Evolutionary conservation across 2,329 filamentous ascomycete genomes (phyloP), one percentile per base, ranked within the genome.

Genomic region (Penicillium sp.): DNA sequence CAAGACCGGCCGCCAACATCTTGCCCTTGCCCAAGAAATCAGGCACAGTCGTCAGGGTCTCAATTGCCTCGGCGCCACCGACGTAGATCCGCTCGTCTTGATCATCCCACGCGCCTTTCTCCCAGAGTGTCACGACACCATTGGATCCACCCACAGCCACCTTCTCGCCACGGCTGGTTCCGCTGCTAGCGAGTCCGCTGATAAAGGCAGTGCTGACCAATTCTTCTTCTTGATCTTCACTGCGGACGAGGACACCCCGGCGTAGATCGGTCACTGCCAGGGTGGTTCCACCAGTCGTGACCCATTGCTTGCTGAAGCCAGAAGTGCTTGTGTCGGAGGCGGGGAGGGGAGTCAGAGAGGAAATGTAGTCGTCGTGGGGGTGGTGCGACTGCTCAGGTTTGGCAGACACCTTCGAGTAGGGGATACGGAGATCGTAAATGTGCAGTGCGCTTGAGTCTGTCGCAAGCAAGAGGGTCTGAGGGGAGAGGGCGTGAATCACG

Each of bases 201-300:
- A 98, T 88, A 72, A 92, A 91, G 51, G 88, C 83, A 1, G 91
- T 90, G 71, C 90, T 91, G n/a, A 97, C 84, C 61, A 98, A 81
- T 78, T 98, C 92, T 67, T 97, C 93, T 71, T 96, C 95, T 75
- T 98, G 95, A 72, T 98, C 93, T 73, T 97, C 95, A 68, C 92
- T 97, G 62, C 90, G 90, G 3, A 93, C 90, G 47, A 98, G 81
- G 6, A 97, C 91, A 15, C 94, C 94, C 53, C 91, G 85, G 26
- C 94, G 88, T 49, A 97, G 82, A 75, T 99, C 95, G 0, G 93
- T 96, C 40, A 97, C 89, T 1, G 93, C 92, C 22, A 99, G 81
- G 0, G 94, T 98, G 1, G 92, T 94, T 49, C 93, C 93, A 37
- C 95, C 95, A 0, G 93, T 97, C 40, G 91, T 95, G 56, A 97